Evolutionary conservation across 441 rosid genomes (phyloP), one percentile per base, ranked within the genome.

Genomic region (Mallotus repandus): DNA sequence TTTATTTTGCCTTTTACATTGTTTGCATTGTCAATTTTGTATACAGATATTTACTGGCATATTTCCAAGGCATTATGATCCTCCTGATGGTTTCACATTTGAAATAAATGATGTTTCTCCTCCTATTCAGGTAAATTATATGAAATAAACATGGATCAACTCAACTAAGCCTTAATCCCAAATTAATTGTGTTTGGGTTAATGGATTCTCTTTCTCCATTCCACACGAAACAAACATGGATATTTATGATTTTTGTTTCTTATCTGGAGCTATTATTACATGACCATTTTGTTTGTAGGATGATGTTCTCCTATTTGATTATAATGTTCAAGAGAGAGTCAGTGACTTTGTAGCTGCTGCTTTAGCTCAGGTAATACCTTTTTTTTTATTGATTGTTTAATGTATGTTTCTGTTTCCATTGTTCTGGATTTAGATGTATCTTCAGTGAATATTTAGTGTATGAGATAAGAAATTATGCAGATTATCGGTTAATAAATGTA

Each of bases 11-110:
- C 32, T 29, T 29, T 29, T 29, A 29, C 32, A 29, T 29, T 29
- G 32, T 58, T 76, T 25, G 38, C 59, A 19, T 43, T 32, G 21
- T 65, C 69, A 56, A 74, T 79, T 60, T 77, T 29, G 32, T 32
- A 15, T 74, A 73, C 86, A 94, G 98, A 94, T 94, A 75, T 92
- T 94, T 86, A 91, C 98, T 48, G 97, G 99, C 74, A 93, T 97
- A 70, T 94, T 94, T 76, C 97, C 99, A 56, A 63, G 80, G 79
- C 87, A 92, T 82, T 94, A 94, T 78, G 99, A 94, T 60, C 99
- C 98, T 61, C 99, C 99, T 12, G 79, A 88, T 69, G 93, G 94
- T 73, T 94, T 94, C 85, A 87, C 90, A 83, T 94, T 85, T 81
- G 99, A 94, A 85, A 91, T 94, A 81, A 88, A 79, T 52, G 96